Base-by-base conservation (phyloP, 1,284 basidiomycete genomes). In the Athelia psychrophila region DNA sequence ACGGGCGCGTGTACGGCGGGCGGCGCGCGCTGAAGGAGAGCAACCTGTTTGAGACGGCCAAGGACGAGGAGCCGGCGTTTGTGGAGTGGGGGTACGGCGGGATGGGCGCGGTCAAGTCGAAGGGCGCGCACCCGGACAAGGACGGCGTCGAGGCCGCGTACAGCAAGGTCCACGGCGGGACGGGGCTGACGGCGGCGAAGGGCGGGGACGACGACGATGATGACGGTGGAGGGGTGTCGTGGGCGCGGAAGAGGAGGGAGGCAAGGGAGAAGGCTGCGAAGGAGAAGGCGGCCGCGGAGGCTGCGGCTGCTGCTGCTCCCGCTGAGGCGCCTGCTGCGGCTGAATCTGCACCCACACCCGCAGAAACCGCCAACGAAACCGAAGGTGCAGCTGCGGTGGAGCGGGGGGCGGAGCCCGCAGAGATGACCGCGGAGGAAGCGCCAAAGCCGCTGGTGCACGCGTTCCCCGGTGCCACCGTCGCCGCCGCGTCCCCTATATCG, bases 31-130 rank as follows among this genome's bases (percentile, higher is more conserved):
- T 60, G 38, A 60, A 61, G 38, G 59, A 60, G 4, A 65, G 65
- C 35, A 79, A 82, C 58, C 80, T 72, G 0, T 84, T 84, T 53
- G 79, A 74, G 1, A 78, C 72, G 50, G 75, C 72, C 13, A 72
- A 72, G 5, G 79, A 83, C 42, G 74, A 76, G 13, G 85, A 91
- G 32, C 83, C 84, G 38, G 83, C 86, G 64, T 92, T 92, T 58
- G 88, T 91, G 23, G 89, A 91, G 64, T 92, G 89, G 89, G 88
- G 89, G 1, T 88, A 88, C 55, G 89, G 89, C 47, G 89, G 89
- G 2, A 91, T 91, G 88, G 89, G 89, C 24, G 82, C 79, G 74
- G 71, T 42, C 51, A 67, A 72, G 19, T 54, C 79, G 18, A 73
- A 75, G 57, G 70, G 70, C 44, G 27, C 27, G 27, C 27, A 63